Conservation (phyloP, 768 basidiomycete genomes). For the Leucosporidium yakuticum region DNA sequence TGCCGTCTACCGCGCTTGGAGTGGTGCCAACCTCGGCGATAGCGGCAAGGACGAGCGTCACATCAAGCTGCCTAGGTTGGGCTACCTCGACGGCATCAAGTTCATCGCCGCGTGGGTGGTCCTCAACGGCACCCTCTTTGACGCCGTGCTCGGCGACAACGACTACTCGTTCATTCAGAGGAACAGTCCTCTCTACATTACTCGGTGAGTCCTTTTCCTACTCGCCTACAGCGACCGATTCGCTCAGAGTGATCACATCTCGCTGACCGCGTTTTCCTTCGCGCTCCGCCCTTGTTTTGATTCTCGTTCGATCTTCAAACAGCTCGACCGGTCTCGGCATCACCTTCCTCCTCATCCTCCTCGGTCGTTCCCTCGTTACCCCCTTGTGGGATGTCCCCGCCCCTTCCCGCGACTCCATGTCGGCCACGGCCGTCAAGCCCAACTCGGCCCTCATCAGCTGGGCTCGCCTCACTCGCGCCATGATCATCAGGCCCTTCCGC, state of each 20-base stretch:
- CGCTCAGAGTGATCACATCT: neutral
- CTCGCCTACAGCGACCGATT: too few species aligned
- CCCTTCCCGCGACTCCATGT: neutral
- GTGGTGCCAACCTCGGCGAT: slow-evolving; percentile 32
- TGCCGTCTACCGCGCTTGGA: slow-evolving; percentile 32
- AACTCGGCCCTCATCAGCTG: slow-evolving; percentile 38
- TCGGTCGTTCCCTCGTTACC: slow-evolving; percentile 38
- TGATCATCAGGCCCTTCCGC: slow-evolving; percentile 40
- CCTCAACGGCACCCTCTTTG: slow-evolving; percentile 40
- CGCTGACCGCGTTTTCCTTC: neutral
- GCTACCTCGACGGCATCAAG: slow-evolving; percentile 40
- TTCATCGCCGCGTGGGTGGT: slow-evolving; percentile 37
- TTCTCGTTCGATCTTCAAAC: neutral
- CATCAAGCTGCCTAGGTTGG: slow-evolving; percentile 36
- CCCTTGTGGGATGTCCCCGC: slow-evolving; percentile 40
- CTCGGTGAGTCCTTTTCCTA: slow-evolving; percentile 24
- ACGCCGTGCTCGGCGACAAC: slow-evolving; percentile 30
- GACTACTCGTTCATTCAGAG: slow-evolving; percentile 40
- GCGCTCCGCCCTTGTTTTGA: neutral
- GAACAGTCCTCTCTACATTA: slow-evolving; percentile 38
- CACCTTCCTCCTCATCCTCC: slow-evolving; percentile 38
- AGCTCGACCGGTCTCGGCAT: slow-evolving; percentile 39
- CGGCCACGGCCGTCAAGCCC: slow-evolving; percentile 17
- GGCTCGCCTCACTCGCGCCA: slow-evolving; percentile 38
- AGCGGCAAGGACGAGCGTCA: slow-evolving; percentile 37